Percentiles rank a stretch among this genome's conserved stretches.
phyloP scores from a whole-genome alignment of 176 grass and related monocot species.

The Paspalum notatum region DNA sequence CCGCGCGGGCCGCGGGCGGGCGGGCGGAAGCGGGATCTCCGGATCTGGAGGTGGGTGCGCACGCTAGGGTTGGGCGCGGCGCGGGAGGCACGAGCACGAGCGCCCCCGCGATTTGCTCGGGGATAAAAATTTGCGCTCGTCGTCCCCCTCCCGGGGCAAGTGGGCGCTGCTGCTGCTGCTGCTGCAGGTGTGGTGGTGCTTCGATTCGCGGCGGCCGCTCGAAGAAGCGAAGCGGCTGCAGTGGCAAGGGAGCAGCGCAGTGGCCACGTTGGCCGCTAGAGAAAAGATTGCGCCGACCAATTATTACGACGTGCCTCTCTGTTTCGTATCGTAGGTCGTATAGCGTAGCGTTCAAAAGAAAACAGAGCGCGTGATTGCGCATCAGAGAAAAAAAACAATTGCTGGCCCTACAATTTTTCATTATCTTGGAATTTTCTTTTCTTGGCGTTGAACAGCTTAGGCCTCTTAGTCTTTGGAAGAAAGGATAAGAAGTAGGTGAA shows the following conservation, averaged over 20 bases:
- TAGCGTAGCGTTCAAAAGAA: not conserved
- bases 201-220: not conserved
- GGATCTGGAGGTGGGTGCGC: conserved; percentile 23
- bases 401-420: too few species aligned
- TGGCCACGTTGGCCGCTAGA: conserved; percentile 21
- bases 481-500: too few species aligned
- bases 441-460: too few species aligned
- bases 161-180: not conserved
- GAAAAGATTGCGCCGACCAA: conserved; percentile 2
- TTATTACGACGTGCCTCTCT: not conserved
- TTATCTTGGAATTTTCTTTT: too few species aligned
- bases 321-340: not conserved
- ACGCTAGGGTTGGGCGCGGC: conserved; percentile 6
- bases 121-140: not conserved
- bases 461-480: too few species aligned
- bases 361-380: not conserved
- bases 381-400: too few species aligned
- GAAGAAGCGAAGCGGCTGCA: not conserved
- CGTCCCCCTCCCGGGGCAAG: not conserved
- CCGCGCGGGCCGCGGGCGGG: conserved; percentile 3
- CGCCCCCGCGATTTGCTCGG: conserved; percentile 33
- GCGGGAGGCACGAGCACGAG: conserved; percentile 35
- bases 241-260: not conserved
- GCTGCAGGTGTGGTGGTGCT: not conserved
- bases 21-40: conserved; percentile 39